Base-by-base conservation (phyloP, 371 early-diverging fungal species). In the Funneliformis caledonium region DNA sequence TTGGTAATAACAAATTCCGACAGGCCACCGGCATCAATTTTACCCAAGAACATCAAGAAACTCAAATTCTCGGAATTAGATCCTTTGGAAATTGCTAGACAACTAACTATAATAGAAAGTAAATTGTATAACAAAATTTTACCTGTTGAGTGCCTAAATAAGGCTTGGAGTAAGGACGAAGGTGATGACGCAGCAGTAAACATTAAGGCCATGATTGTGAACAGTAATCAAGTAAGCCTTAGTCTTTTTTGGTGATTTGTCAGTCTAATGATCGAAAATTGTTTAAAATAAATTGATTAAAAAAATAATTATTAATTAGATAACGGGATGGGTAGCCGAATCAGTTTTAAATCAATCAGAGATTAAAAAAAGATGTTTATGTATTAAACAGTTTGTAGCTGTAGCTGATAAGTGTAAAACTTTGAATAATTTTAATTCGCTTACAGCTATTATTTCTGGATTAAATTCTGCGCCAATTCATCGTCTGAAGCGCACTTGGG, bases 71-170 rank as follows among this genome's bases (percentile, higher is more conserved):
- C 92, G 62, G 97, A 98, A 61, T 85, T 97, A 26, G 96, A 97
- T 83, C 94, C 98, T 1, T 83, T 96, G 31, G 99, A 99, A 84
- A 80, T 98, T 42, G 97, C 98, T 0, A 89, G 99, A 12, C 98
- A 99, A 85, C 83, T 99, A 99, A 97, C 97, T 2, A 86, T 98
- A 68, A 91, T 97, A 80, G 96, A 97, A 82, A 93, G 91, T 22
- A 90, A 89, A 50, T 70, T 93, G 10, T 97, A 95, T 84, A 91
- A 90, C 85, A 90, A 90, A 76, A 95, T 98, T 77, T 88, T 91
- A 52, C 94, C 96, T 3, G 88, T 92, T 68, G 98, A 98, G 86
- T 94, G 95, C 78, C 84, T 98, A 60, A 91, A 92, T 81, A 96
- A 97, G 82, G 95, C 95, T 8, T 98, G 98, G 97, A 90, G 93